phyloP scores from a whole-genome alignment of 1,139 yeast genomes.

The Scheffersomyces parashehatae region DNA sequence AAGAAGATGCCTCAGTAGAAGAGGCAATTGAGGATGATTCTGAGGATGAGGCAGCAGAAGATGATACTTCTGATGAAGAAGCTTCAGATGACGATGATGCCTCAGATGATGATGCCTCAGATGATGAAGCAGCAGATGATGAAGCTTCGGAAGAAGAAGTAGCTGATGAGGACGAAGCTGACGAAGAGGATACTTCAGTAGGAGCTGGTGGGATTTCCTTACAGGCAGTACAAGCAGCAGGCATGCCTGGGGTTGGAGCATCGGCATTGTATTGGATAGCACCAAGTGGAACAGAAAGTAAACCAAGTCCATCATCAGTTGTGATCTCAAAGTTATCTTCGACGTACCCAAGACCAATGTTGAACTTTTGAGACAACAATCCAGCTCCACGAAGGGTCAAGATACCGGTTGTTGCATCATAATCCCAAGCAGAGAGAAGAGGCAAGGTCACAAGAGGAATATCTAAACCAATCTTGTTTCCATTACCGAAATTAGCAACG shows the following conservation, averaged over 20 bases:
- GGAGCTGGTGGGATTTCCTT: conserved; percentile 9
- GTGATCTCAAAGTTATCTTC: conserved; percentile 13
- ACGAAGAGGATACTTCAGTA: conserved; percentile 1
- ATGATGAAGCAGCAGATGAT: conserved; percentile 5
- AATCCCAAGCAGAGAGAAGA: conserved; percentile 11
- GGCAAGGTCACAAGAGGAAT: conserved; percentile 10
- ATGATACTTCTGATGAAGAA: background rate
- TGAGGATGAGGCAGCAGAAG: conserved; percentile 4
- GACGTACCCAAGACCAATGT: conserved; percentile 23
- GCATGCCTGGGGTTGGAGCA: conserved; percentile 15
- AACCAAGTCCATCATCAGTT: conserved; percentile 13
- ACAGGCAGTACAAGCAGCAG: conserved; percentile 18
- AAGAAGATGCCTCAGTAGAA: conserved; percentile 2
- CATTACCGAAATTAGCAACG: conserved; percentile 33
- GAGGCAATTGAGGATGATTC: conserved; percentile 4
- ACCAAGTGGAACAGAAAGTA: conserved; percentile 9
- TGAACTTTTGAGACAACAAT: conserved; percentile 9
- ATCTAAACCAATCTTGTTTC: conserved; percentile 26
- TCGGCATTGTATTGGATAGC: conserved; percentile 18
- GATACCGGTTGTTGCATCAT: conserved; percentile 15
- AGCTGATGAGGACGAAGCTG: conserved; percentile 1
- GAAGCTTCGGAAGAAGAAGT: conserved; percentile 3
- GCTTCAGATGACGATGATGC: no score
- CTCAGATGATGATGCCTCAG: conserved; percentile 1
- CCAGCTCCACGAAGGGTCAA: conserved; percentile 11